Evolutionary conservation across 139 green algal species (phyloP), one percentile per base, ranked within the genome.

Genomic region (Picochlorum sp.): DNA sequence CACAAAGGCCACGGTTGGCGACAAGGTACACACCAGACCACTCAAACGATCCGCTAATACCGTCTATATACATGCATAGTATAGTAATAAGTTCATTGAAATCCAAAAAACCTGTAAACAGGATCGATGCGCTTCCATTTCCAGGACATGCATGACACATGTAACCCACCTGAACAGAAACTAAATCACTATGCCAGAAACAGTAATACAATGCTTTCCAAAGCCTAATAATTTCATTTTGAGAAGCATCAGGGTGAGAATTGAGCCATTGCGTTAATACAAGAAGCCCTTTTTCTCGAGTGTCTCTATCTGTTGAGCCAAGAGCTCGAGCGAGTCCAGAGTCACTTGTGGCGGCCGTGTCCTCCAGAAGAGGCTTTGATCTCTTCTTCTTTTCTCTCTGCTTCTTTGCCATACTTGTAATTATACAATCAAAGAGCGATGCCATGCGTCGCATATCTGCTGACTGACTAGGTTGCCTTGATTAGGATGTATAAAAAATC

Each of bases 171-270:
- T 97, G 91, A 7, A 96, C 85, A 0, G 81, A 73, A 26, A 57
- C 58, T 64, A 90, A 91, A 78, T 98, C 92, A 4, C 80, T 84
- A 72, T 97, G 92, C 92, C 92, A 98, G 61, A 95, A 93, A 69
- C 77, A 90, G 70, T 95, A 97, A 74, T 92, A 97, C 0, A 98
- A 49, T 21, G 85, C 92, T 71, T 95, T 95, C 92, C 92, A 98
- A 2, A 97, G 70, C 60, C 91, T 91, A 7, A 84, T 65, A 70
- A 93, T 63, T 49, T 93, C 87, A 1, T 63, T n/a, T 57, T 88
- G 71, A 6, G 47, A 28, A 6, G 95, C 13, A 4, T 77, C 54
- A 0, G 58, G 41, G 18, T 78, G 79, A 13, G 57, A 51, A 3
- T 61, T 24, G 47, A 97, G 73, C 69, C 79, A 96, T 3, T 65